These are phyloP conservation scores for Melanopsichium pennsylvanicum DNA, from an alignment of 1,284 basidiomycete species.

Conservation along the genomic window DNA sequence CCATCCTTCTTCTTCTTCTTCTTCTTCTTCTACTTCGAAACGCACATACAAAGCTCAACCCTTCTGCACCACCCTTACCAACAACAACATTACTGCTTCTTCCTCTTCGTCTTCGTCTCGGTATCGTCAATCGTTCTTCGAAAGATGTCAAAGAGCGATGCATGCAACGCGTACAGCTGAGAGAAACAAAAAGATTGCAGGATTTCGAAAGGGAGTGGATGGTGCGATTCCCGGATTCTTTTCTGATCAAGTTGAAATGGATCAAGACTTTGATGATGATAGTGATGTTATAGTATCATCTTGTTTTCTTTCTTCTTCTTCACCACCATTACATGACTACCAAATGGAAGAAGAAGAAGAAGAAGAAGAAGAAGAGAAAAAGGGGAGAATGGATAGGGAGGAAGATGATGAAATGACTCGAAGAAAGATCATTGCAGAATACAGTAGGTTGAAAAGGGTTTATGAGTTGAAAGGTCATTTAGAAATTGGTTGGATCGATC, in stretches of 20 bases:
- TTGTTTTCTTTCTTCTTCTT: no score
- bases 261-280: constrained; percentile 25
- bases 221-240: constrained; percentile 13
- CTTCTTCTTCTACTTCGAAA: neutral
- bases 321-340: no score
- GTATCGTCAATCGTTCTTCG: constrained; percentile 35
- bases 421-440: constrained; percentile 36
- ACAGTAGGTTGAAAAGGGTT: constrained; percentile 30
- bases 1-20: neutral
- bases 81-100: no score
- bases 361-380: neutral
- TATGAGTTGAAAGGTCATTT: constrained; percentile 39
- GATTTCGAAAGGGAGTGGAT: constrained; percentile 22
- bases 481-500: constrained; percentile 47
- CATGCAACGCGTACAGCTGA: neutral
- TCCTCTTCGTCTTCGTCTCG: neutral
- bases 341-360: neutral
- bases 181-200: neutral
- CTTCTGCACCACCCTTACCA: no score
- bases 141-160: constrained; percentile 36
- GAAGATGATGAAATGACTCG: constrained; percentile 44
- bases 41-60: constrained; percentile 7
- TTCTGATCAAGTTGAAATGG: constrained; percentile 19
- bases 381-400: constrained; percentile 7
- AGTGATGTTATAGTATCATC: neutral